Evolutionary conservation across 345 rosid species (phyloP), one percentile per base, ranked within the genome.

Genomic region (Bruguiera gymnorhiza): DNA sequence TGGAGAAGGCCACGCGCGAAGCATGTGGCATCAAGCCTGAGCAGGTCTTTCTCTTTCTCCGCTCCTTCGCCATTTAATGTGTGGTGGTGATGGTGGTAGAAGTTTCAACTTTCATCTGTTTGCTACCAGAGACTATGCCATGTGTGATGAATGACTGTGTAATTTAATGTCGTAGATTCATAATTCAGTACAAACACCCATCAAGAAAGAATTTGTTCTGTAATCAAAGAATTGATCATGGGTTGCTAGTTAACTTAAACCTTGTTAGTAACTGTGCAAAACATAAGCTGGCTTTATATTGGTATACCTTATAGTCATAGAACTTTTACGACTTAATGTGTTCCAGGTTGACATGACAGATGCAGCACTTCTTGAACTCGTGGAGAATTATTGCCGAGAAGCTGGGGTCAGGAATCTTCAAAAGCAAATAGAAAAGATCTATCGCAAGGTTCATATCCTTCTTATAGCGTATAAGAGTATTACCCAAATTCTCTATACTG

Each of bases 341-440:
- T 73, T 73, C 60, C 87, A 96, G 99, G 99, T 92, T 82, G 91
- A 90, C 74, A 83, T 95, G 71, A 95, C 92, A 26, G 91, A 92
- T 80, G 92, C 83, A 63, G 93, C 93, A 66, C 87, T 95, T 77
- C 97, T 92, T 77, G 85, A 80, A 63, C 88, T 96, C 71, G 87
- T 92, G 67, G 99, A 95, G 80, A 92, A 79, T 81, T 95, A 95
- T 81, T 95, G 99, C 80, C 84, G 99, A 86, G 98, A 95, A 83
- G 97, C 99, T 46, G 99, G 99, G 70, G 99, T 95, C 67, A 70
- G 99, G 77, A 95, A 95, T 88, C 99, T 95, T 75, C 99, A 90
- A 79, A 95, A 95, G 80, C 98, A 92, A n/a, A 92, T 92, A 69
- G 98, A 90, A 75, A 96, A 96, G 88, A 92, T 96, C n/a, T 92